These are phyloP conservation scores for Trichosporon coremiiforme DNA, from an alignment of 1,284 basidiomycete species.

Conservation along the genomic window DNA sequence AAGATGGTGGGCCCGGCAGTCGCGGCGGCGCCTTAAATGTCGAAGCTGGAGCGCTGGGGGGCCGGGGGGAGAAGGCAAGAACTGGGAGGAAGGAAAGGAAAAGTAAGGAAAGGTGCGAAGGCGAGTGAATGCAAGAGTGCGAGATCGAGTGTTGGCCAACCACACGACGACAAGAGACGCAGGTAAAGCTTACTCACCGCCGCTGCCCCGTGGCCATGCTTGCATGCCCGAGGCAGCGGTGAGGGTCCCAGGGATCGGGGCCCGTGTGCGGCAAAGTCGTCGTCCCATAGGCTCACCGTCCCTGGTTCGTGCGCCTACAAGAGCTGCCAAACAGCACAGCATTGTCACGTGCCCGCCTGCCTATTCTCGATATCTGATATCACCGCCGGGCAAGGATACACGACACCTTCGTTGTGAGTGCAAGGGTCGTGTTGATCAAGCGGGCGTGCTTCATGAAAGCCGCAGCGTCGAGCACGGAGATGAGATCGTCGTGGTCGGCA, in stretches of 20 bases:
- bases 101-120: not conserved
- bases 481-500: not conserved
- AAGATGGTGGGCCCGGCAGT: not conserved
- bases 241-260: slow-evolving; percentile 1
- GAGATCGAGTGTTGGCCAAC: slow-evolving; percentile 7
- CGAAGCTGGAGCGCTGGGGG: not conserved
- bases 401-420: not conserved
- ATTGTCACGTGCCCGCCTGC: not conserved
- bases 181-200: slow-evolving; percentile 12
- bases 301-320: not conserved
- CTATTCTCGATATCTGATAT: not conserved
- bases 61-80: not conserved
- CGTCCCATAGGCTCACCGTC: slow-evolving; percentile 6
- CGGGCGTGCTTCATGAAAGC: not conserved
- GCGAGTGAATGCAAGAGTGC: slow-evolving; percentile 11
- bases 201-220: slow-evolving; percentile 1
- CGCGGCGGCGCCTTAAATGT: not conserved
- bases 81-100: slow-evolving; percentile 15
- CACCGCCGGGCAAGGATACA: not conserved
- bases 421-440: not conserved
- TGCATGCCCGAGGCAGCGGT: not conserved
- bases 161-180: not conserved
- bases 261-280: not conserved
- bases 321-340: not conserved
- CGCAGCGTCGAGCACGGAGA: too few species aligned